Evolutionary conservation across 2,329 filamentous ascomycete species (phyloP), one percentile per base, ranked within the genome.

Genomic region (Fusarium sp.): DNA sequence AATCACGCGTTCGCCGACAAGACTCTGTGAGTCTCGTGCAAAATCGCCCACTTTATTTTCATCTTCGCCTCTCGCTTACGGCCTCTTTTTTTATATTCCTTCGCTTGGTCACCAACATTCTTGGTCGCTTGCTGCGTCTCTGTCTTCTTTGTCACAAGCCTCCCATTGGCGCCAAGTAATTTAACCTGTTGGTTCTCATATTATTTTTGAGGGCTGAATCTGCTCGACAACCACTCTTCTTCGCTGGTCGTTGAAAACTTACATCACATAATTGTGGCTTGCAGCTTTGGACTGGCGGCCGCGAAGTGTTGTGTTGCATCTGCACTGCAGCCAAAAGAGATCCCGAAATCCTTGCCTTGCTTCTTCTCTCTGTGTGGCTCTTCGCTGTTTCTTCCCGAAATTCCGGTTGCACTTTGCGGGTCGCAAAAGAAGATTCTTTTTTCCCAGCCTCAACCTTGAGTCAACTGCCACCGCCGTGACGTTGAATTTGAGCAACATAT

Each of bases 171-270:
- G 59, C 61, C 56, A 56, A 47, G 61, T 54, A 26, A 41, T 48
- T 50, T 58, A 28, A 30, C 31, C 45, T 55, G 36, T 65, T 55
- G 59, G 59, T 47, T 24, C 38, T 38, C 15, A 30, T 31, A n/a
- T n/a, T 44, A 13, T 56, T 45, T 35, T 18, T 39, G 30, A 55
- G 42, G 41, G 44, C 48, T 48, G 38, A 35, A 38, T 36, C 44
- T 41, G 45, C 31, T 47, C 42, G n/a, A 35, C 38, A 56, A 55
- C 57, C 60, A 41, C 35, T 70, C 51, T 67, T 73, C 62, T 67
- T 65, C 71, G 71, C 71, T 66, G 60, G 71, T 66, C 68, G 59
- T 73, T 74, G 65, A 55, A 73, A 55, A 61, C 67, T 72, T 72
- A 53, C 59, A 73, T 73, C 71, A 73, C 70, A 73, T 68, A 64